Percentiles rank a stretch among this genome's conserved stretches.
Evolutionary conservation across 1,284 basidiomycete species (phyloP).

Genomic region (Rhodotorula sp.): DNA sequence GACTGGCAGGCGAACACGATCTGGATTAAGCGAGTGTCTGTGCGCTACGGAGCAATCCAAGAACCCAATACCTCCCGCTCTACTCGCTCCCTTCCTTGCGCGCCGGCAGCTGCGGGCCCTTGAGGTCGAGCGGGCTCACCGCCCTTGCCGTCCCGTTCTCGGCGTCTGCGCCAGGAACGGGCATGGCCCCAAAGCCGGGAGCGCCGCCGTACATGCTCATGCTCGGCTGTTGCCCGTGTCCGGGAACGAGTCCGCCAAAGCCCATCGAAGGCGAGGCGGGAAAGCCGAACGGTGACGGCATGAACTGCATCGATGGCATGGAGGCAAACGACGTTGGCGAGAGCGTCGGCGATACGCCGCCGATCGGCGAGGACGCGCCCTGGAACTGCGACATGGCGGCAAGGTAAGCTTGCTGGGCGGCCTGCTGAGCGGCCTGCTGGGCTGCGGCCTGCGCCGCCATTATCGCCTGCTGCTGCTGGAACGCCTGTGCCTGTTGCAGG

Average conservation of each 20-base stretch:
- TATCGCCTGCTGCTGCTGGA: constrained; percentile 68
- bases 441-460: constrained; percentile 59
- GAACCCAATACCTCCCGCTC: not conserved
- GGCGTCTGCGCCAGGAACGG: not conserved
- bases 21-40: not conserved
- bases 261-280: constrained; percentile 17
- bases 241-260: constrained; percentile 16
- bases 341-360: constrained; percentile 17
- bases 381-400: constrained; percentile 44
- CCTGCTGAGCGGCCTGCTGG: constrained; percentile 53
- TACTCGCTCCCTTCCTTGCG: not conserved
- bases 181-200: not conserved
- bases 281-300: constrained; percentile 9
- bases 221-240: constrained; percentile 26
- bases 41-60: not conserved
- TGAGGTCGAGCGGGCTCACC: constrained; percentile 8
- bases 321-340: constrained; percentile 16
- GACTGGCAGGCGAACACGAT: no score
- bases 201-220: constrained; percentile 11
- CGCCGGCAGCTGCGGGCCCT: not conserved
- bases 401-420: constrained; percentile 43
- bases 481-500: constrained; percentile 48
- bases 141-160: constrained; percentile 2
- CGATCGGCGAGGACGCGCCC: constrained; percentile 4
- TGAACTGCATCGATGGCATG: constrained; percentile 18